phyloP scores from a whole-genome alignment of 2,329 filamentous ascomycete genomes.

The Epichloe baconii region DNA sequence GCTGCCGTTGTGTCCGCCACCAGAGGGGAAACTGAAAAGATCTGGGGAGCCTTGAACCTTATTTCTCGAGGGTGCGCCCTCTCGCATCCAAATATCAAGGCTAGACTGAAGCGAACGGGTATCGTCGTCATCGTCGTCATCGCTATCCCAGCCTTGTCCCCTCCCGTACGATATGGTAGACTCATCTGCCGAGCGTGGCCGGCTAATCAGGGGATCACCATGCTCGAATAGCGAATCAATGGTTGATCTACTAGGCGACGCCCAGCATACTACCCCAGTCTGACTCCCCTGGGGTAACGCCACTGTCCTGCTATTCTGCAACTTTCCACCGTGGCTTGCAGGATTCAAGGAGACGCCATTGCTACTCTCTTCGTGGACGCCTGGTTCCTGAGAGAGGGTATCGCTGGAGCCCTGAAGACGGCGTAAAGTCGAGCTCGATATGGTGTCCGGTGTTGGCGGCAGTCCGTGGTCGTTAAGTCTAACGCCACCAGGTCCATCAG shows the following conservation, averaged over 20 bases:
- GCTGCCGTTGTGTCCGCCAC: constrained; percentile 17
- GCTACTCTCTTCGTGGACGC: constrained; percentile 17
- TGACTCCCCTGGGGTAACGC: neutral
- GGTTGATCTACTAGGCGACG: neutral
- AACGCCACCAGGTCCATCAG: constrained; percentile 29
- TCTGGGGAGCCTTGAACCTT: constrained; percentile 32
- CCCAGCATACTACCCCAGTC: constrained; percentile 3
- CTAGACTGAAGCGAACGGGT: constrained; percentile 32
- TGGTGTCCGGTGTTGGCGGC: constrained; percentile 47
- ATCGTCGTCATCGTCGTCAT: constrained; percentile 21
- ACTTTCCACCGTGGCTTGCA: constrained; percentile 7
- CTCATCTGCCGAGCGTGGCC: constrained; percentile 35
- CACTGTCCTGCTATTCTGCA: neutral
- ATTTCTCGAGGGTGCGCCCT: constrained; percentile 28
- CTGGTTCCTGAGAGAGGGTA: constrained; percentile 24
- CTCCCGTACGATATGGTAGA: constrained; percentile 28
- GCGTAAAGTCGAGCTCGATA: constrained; percentile 41
- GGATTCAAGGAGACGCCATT: constrained; percentile 19
- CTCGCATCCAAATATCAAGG: constrained; percentile 45
- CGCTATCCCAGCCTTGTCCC: constrained; percentile 31
- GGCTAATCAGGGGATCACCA: constrained; percentile 16
- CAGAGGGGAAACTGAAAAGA: constrained; percentile 38
- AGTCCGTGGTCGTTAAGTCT: constrained; percentile 30
- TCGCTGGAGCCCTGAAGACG: constrained; percentile 39
- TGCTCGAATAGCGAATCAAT: constrained; percentile 10